Evolutionary conservation across 768 basidiomycete genomes (phyloP).

Genomic region (Tulasnella sp.): DNA sequence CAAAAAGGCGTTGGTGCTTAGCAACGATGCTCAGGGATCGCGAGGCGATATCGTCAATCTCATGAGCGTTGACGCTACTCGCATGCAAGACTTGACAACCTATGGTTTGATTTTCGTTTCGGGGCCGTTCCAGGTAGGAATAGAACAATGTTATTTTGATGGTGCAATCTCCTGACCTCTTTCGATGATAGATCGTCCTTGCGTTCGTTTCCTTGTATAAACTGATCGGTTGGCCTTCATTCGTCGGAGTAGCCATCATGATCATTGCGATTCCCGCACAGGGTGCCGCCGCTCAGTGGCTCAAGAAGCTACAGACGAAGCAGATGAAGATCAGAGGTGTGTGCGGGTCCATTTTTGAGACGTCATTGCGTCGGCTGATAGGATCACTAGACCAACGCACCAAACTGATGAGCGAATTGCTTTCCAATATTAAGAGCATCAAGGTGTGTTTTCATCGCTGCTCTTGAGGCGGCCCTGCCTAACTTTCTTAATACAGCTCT

Average conservation of each 20-base stretch:
- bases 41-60: constrained; percentile 94
- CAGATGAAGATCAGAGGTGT: constrained; percentile 85
- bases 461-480: constrained; percentile 33
- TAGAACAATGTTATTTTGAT: background rate
- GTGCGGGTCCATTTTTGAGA: background rate
- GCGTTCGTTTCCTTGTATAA: constrained; percentile 90
- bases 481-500: constrained; percentile 68
- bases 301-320: constrained; percentile 77
- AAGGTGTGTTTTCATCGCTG: constrained; percentile 48
- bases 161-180: background rate
- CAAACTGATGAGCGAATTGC: constrained; percentile 85
- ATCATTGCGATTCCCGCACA: constrained; percentile 77
- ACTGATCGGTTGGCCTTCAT: constrained; percentile 89
- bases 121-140: constrained; percentile 76
- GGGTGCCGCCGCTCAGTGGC: constrained; percentile 66
- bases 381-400: constrained; percentile 39
- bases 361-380: constrained; percentile 8
- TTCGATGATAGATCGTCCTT: constrained; percentile 63
- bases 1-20: constrained; percentile 80
- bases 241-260: constrained; percentile 89
- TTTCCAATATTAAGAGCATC: constrained; percentile 81
- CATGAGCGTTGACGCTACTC: constrained; percentile 83
- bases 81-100: constrained; percentile 78
- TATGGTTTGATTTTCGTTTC: constrained; percentile 84
- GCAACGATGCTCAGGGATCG: constrained; percentile 75